Base-by-base conservation (phyloP, 257 asterid genomes). In the Nicotiana obtusifolia region DNA sequence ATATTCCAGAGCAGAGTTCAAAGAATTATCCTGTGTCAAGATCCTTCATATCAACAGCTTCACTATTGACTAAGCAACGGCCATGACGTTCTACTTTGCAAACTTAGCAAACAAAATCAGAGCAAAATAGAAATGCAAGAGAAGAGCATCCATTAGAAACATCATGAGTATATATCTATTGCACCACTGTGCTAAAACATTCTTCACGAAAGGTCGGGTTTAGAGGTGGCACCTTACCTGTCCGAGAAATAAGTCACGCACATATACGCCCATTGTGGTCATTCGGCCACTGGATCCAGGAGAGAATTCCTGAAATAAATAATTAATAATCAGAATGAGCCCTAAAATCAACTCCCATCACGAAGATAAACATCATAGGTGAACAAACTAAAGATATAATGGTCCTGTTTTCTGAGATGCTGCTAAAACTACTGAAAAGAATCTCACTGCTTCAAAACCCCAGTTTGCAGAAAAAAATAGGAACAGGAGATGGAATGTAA, bases 171-270 rank as follows among this genome's bases (percentile, higher is more conserved):
- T 73, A 73, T 47, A 47, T 49, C 35, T 26, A 75, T 49, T 75
- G 80, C 62, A 75, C 17, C 8, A 15, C 13, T 17, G 17, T 49
- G 26, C 15, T 31, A 31, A 47, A 75, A 53, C 52, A 75, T 49
- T 75, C 78, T 64, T 69, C 20, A 66, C 11, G 37, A 47, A 41
- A 77, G 62, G 9, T 82, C 56, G 73, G 85, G 3, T 41, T 73
- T 64, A 68, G 82, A 82, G 77, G 77, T 56, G 82, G 82, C 78
- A 89, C 84, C 87, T 83, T 33, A 95, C 99, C 99, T 94, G 98
- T 82, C 98, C 99, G 49, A 95, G 97, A 86, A 95, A 97, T 80
- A 95, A 90, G 88, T 95, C 99, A 14, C 98, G 97, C 78, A 95
- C 85, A 83, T 92, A 95, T 2, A 91, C 98, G 9, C 99, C 97